A percentile compares a stretch with the other conserved stretches of the same genome.
These are phyloP conservation scores for Blepharisma undulans DNA, from an alignment of 169 alveolate species.

Conservation along the genomic window DNA sequence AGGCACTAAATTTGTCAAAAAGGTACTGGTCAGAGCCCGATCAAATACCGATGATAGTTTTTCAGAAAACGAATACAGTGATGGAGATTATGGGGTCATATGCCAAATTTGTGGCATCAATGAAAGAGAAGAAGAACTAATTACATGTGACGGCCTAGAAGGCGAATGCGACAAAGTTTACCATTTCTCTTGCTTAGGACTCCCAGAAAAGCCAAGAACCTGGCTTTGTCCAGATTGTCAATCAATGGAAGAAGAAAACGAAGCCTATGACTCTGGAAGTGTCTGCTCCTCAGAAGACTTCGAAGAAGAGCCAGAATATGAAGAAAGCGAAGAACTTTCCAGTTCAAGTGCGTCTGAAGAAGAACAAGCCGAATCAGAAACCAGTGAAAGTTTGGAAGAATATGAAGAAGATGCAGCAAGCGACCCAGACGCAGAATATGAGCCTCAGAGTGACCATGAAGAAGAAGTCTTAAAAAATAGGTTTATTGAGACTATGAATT, in stretches of 20 bases:
- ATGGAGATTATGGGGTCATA: background rate
- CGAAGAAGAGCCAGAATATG: conserved; percentile 3
- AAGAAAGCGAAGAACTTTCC: background rate
- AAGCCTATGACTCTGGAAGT: background rate
- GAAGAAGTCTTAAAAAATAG: background rate
- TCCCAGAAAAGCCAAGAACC: background rate
- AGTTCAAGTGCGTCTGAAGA: background rate
- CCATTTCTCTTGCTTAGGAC: background rate
- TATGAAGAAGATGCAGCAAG: background rate
- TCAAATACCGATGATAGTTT: background rate
- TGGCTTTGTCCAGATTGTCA: conserved; percentile 12
- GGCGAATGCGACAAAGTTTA: background rate
- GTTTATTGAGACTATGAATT: background rate
- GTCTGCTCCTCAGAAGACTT: background rate
- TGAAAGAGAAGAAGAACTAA: background rate
- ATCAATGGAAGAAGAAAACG: background rate
- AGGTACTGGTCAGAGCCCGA: conserved; percentile 4
- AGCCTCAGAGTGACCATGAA: background rate
- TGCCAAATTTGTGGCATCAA: background rate
- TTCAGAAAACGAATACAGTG: background rate
- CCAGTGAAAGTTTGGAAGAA: background rate
- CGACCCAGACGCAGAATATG: conserved; percentile 11
- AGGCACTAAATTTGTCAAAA: background rate
- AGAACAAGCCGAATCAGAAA: background rate
- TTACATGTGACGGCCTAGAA: background rate